Percentiles rank a stretch among this genome's conserved stretches.
Evolutionary conservation across 78 protist genomes (phyloP).

Genomic region (slime mould (Dictyostelium discoideum)): DNA sequence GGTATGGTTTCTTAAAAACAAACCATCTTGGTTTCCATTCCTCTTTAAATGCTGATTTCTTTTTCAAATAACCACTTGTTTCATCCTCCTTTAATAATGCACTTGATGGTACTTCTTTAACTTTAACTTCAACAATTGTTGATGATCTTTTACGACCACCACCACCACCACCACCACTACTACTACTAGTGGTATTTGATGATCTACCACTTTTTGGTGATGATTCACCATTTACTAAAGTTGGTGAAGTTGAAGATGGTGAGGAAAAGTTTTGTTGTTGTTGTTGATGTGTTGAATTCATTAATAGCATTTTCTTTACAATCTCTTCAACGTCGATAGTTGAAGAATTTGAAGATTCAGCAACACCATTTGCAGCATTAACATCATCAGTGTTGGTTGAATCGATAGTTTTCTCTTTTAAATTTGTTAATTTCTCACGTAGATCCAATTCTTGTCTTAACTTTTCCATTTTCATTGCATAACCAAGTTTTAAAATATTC

Average conservation of each 20-base stretch:
- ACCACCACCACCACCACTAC: background rate
- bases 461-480: conserved; percentile 73
- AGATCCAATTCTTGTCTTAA: conserved; percentile 62
- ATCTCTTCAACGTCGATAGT: conserved; percentile 42
- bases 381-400: background rate
- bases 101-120: conserved; percentile 58
- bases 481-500: conserved; percentile 42
- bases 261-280: background rate
- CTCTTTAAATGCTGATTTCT: conserved; percentile 67
- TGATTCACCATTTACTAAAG: background rate
- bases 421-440: conserved; percentile 44
- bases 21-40: conserved; percentile 78
- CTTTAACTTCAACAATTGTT: conserved; percentile 57
- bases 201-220: background rate
- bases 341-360: background rate
- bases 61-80: conserved; percentile 57
- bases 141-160: conserved; percentile 22
- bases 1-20: conserved; percentile 77
- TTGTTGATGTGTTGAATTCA: conserved; percentile 40
- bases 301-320: conserved; percentile 45
- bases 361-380: background rate
- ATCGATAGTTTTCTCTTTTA: background rate
- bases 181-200: background rate
- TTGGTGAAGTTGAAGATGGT: background rate
- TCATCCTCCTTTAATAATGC: conserved; percentile 77